Percentiles rank a stretch among this genome's conserved stretches.
Evolutionary conservation across 2,329 filamentous ascomycete species (phyloP).

Genomic region (Venturia oleaginea): DNA sequence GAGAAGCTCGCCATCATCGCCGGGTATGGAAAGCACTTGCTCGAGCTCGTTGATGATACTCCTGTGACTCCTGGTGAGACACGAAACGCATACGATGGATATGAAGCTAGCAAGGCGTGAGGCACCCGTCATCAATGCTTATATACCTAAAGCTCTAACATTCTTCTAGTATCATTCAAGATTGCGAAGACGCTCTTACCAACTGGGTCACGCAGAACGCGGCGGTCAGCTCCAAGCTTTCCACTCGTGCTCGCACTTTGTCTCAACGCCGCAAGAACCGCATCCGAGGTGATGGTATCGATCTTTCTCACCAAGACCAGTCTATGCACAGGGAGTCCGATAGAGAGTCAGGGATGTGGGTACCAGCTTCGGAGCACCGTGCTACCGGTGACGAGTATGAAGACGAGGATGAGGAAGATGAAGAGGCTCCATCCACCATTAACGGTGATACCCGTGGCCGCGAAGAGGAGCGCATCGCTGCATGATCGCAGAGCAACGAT

Average conservation of each 20-base stretch:
- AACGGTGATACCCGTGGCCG: slow-evolving; percentile 36
- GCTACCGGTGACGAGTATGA: slow-evolving; percentile 40
- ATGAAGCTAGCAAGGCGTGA: slow-evolving; percentile 94
- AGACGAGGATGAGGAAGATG: slow-evolving; percentile 58
- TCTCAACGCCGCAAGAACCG: slow-evolving; percentile 75
- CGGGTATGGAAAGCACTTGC: slow-evolving; percentile 94
- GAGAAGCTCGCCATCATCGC: slow-evolving; percentile 98
- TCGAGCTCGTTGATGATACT: slow-evolving; percentile 92
- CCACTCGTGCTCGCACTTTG: slow-evolving; percentile 75
- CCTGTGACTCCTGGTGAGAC: slow-evolving; percentile 97
- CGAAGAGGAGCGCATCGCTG: slow-evolving; percentile 34
- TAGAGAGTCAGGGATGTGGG: slow-evolving; percentile 52
- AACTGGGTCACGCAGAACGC: slow-evolving; percentile 95
- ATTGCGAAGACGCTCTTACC: slow-evolving; percentile 93
- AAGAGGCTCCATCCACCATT: slow-evolving; percentile 24
- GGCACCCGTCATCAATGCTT: too few relatives aligned
- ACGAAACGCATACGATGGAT: slow-evolving; percentile 89
- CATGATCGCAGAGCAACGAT: not conserved
- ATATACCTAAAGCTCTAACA: too few relatives aligned
- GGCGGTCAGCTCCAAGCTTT: slow-evolving; percentile 78
- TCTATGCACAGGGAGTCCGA: slow-evolving; percentile 65
- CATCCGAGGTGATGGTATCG: slow-evolving; percentile 60
- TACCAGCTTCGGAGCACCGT: slow-evolving; percentile 61
- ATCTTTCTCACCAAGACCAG: slow-evolving; percentile 74
- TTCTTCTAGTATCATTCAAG: slow-evolving; percentile 72